Conservation (phyloP, 2,329 filamentous ascomycete species). For the Ceratocystis alfenasii region DNA sequence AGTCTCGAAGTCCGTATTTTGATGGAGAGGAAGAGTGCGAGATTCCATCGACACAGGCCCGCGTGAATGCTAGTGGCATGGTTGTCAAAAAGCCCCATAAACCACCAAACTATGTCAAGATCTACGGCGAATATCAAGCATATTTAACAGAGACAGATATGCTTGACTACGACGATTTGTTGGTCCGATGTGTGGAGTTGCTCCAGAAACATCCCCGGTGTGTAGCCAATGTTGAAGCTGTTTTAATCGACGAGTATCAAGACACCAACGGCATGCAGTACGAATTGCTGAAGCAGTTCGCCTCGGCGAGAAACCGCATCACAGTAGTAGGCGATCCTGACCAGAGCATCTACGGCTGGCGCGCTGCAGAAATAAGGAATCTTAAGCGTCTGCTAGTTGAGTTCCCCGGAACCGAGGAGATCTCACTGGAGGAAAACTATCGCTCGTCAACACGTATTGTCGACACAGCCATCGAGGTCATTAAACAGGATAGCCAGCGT, state of each 20-base stretch:
- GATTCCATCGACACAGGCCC: constrained; percentile 14
- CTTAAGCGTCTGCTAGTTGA: constrained; percentile 63
- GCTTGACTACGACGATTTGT: constrained; percentile 86
- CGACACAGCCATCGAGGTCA: constrained; percentile 66
- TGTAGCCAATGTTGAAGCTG: constrained; percentile 78
- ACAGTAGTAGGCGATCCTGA: constrained; percentile 95
- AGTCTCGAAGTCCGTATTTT: constrained; percentile 38
- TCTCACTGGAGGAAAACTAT: constrained; percentile 89
- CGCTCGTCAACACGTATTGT: constrained; percentile 80
- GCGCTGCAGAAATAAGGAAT: constrained; percentile 85
- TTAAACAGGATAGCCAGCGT: constrained; percentile 74
- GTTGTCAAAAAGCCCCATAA: constrained; percentile 28
- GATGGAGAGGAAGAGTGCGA: constrained; percentile 8
- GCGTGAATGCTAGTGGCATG: constrained; percentile 15
- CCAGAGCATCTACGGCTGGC: constrained; percentile 95
- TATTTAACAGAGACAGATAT: constrained; percentile 65
- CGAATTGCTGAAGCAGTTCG: constrained; percentile 81
- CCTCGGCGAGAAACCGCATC: constrained; percentile 59
- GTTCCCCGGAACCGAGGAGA: constrained; percentile 66
- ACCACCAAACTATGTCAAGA: constrained; percentile 50
- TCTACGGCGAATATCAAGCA: constrained; percentile 65
- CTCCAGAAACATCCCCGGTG: constrained; percentile 62
- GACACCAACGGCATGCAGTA: constrained; percentile 95
- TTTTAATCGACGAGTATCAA: constrained; percentile 94
- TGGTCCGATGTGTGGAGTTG: constrained; percentile 71